Evolutionary conservation across 148 eudicot species (phyloP), one percentile per base, ranked within the genome.

Genomic region (Silene latifolia): DNA sequence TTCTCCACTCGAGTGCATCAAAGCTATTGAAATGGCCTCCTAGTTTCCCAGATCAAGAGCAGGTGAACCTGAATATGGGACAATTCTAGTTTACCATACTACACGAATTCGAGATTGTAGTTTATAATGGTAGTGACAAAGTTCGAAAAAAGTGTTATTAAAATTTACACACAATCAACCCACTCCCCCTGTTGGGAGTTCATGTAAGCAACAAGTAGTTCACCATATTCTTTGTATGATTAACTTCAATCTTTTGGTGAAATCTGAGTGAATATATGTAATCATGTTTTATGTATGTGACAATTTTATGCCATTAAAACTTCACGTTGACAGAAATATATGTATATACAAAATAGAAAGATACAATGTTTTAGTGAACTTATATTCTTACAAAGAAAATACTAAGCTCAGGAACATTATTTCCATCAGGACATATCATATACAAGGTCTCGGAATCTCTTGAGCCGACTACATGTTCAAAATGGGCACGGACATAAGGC

Each of bases 1-100:
- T 13, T 80, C 89, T 46, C 92, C 92, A 25, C 60, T 94, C 17
- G 96, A 90, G 58, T 94, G 98, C 86, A 92, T 94, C 24, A 85
- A 88, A 84, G 86, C 96, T 18, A 86, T 94, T 75, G 98, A 94
- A 82, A 89, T 78, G 72, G 87, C 93, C 44, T 82, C 77, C 11
- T 83, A 64, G 59, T 53, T 70, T 13, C 8, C 8, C 17, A 4
- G 42, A 35, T 4, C 42, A 5, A 35, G 42, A 4, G 42, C 42
- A 4, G 42, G 42, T 35, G 42, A n/a, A n/a, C n/a, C n/a, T n/a
- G n/a, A n/a, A n/a, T n/a, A n/a, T n/a, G n/a, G n/a, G n/a, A n/a
- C n/a, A n/a, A n/a, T n/a, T n/a, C n/a, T n/a, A 35, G 39, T 35
- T 2, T 35, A 35, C 44, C 44, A 39, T 39, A 39, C 8, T 39